A percentile compares a stretch with the other conserved stretches of the same genome.
Evolutionary conservation across 345 rosid genomes (phyloP).

Genomic region (Pseudoturritis turrita): DNA sequence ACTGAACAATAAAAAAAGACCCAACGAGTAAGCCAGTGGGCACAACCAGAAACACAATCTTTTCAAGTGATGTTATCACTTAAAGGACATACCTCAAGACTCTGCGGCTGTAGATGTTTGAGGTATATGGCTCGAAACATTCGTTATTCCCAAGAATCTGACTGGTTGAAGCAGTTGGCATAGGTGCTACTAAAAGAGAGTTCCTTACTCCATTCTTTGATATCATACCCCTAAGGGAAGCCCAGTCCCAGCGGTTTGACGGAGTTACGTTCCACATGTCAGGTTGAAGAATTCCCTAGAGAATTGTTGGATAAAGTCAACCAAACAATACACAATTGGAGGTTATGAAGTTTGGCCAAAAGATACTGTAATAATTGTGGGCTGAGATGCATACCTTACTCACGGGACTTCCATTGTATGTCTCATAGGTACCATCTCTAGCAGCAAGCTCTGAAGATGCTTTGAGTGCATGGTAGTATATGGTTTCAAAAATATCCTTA

Average conservation of each 20-base stretch:
- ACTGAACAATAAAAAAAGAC: conserved; percentile 27
- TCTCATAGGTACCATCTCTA: conserved; percentile 62
- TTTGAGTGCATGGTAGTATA: conserved; percentile 69
- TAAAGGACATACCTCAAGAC: conserved; percentile 48
- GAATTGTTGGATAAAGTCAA: not conserved
- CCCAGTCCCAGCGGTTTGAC: conserved; percentile 34
- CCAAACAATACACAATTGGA: not conserved
- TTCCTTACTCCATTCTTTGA: conserved; percentile 66
- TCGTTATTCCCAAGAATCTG: conserved; percentile 91
- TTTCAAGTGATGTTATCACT: not conserved
- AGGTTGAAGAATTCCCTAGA: conserved; percentile 30
- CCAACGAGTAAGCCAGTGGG: not conserved
- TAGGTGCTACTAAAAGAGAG: conserved; percentile 74
- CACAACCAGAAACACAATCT: not conserved
- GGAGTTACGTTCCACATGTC: conserved; percentile 35
- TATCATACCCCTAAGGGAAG: conserved; percentile 43
- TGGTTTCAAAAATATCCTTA: conserved; percentile 80
- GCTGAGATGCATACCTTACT: conserved; percentile 52
- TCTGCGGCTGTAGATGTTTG: conserved; percentile 75
- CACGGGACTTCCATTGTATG: conserved; percentile 69
- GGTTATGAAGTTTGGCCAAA: not conserved
- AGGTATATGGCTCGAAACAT: conserved; percentile 83
- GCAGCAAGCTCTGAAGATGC: conserved; percentile 64
- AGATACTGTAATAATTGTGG: not conserved
- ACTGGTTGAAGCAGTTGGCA: conserved; percentile 91